Evolutionary conservation across 1,284 basidiomycete genomes (phyloP).

Genomic region (Microbotryum violaceum): DNA sequence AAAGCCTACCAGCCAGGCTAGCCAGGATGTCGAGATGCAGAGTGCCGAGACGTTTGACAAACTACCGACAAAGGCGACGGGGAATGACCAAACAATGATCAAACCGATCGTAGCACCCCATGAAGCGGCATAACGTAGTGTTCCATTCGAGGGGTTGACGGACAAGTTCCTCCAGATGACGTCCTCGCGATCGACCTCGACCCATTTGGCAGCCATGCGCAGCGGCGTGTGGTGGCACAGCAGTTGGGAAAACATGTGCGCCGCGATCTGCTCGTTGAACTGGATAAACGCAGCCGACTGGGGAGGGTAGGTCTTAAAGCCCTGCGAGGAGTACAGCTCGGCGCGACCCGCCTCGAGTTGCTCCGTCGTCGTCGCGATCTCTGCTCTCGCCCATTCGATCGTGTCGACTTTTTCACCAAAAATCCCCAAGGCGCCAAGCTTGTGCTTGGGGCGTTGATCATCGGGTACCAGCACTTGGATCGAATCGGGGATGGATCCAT

Average conservation of each 20-base stretch:
- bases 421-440: conserved; percentile 56
- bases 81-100: conserved; percentile 58
- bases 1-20: conserved; percentile 59
- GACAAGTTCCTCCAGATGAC: conserved; percentile 83
- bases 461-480: conserved; percentile 48
- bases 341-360: conserved; percentile 51
- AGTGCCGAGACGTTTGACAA: conserved; percentile 74
- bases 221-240: conserved; percentile 42
- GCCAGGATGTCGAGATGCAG: conserved; percentile 57
- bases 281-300: conserved; percentile 63
- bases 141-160: conserved; percentile 81
- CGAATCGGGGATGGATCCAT: conserved; percentile 1
- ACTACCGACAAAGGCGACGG: conserved; percentile 68
- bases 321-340: conserved; percentile 50
- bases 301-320: conserved; percentile 52
- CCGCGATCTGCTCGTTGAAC: conserved; percentile 87
- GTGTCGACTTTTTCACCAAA: conserved; percentile 75
- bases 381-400: conserved; percentile 72
- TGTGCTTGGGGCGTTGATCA: conserved; percentile 68
- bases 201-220: conserved; percentile 52
- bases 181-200: conserved; percentile 72
- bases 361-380: conserved; percentile 50
- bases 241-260: conserved; percentile 63
- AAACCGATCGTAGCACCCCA: conserved; percentile 53
- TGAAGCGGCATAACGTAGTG: conserved; percentile 49